A percentile compares a stretch with the other conserved stretches of the same genome.
Evolutionary conservation across 2,329 filamentous ascomycete genomes (phyloP).

Genomic region (Ceratocystis papillata): DNA sequence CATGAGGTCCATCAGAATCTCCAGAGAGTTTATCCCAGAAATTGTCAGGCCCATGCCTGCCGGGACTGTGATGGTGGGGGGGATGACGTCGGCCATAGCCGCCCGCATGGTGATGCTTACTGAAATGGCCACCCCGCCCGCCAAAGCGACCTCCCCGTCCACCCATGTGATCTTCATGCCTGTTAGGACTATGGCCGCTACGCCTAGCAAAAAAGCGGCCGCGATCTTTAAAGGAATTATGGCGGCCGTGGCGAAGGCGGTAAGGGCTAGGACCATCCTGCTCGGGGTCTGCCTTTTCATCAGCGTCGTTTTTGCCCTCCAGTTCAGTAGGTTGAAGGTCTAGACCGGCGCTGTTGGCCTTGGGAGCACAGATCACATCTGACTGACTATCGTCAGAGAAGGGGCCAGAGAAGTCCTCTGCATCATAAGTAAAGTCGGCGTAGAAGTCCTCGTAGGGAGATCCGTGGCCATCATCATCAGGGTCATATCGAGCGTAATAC

Average conservation of each 20-base stretch:
- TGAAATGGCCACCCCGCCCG: constrained; percentile 26
- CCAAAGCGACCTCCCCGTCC: constrained; percentile 27
- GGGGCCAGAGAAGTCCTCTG: constrained; percentile 4
- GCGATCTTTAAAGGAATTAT: constrained; percentile 26
- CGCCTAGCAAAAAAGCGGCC: constrained; percentile 26
- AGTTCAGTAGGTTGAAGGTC: background rate
- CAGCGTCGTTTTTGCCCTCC: constrained; percentile 14
- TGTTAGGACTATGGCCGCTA: constrained; percentile 25
- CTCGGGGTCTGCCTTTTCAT: constrained; percentile 24
- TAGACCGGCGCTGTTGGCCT: background rate
- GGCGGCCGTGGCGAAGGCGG: constrained; percentile 27
- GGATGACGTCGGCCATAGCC: constrained; percentile 1
- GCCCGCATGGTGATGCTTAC: constrained; percentile 16
- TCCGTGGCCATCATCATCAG: background rate
- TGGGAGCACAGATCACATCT: constrained; percentile 1
- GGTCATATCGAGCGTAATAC: background rate
- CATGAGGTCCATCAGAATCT: background rate
- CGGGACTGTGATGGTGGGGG: background rate
- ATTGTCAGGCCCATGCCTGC: no score
- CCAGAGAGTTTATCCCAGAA: background rate
- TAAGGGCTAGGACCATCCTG: constrained; percentile 28
- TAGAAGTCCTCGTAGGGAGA: constrained; percentile 2
- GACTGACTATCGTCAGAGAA: background rate
- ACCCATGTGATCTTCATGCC: background rate
- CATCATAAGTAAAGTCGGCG: background rate